These are phyloP conservation scores for Mycena amicta DNA, from an alignment of 768 basidiomycete species.

Conservation along the genomic window DNA sequence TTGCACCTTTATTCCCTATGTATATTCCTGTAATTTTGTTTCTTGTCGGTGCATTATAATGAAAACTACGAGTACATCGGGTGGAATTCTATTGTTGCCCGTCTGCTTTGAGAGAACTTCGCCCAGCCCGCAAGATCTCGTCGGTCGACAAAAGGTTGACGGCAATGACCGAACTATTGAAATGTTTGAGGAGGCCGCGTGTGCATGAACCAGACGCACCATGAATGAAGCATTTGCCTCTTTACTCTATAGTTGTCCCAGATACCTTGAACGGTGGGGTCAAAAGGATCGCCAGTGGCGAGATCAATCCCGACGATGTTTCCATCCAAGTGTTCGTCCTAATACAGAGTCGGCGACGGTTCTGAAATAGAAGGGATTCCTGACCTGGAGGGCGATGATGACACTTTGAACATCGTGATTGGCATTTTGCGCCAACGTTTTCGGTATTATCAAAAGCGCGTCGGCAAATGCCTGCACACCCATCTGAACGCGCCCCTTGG, in stretches of 20 bases:
- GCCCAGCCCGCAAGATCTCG: conserved; percentile 89
- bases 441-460: conserved; percentile 91
- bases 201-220: no score
- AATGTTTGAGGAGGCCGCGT: no score
- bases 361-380: conserved; percentile 13
- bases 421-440: conserved; percentile 94
- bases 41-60: conserved; percentile 1
- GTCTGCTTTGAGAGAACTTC: conserved; percentile 85
- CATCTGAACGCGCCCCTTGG: conserved; percentile 95
- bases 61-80: neutral
- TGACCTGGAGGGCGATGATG: conserved; percentile 86
- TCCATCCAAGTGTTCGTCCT: conserved; percentile 96
- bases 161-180: conserved; percentile 84
- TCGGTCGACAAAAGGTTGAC: conserved; percentile 94
- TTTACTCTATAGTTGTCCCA: conserved; percentile 99
- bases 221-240: conserved; percentile 97
- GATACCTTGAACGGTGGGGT: conserved; percentile 92
- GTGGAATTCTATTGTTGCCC: conserved; percentile 46
- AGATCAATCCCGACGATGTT: conserved; percentile 90
- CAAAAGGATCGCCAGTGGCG: conserved; percentile 92
- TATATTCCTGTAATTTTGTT: conserved; percentile 22
- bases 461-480: conserved; percentile 98
- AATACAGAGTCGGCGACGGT: neutral
- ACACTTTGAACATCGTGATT: conserved; percentile 97
- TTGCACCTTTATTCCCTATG: conserved; percentile 6